Evolutionary conservation across 1,284 basidiomycete species (phyloP).

Genomic region (Mycosarcoma mackinlayi): DNA sequence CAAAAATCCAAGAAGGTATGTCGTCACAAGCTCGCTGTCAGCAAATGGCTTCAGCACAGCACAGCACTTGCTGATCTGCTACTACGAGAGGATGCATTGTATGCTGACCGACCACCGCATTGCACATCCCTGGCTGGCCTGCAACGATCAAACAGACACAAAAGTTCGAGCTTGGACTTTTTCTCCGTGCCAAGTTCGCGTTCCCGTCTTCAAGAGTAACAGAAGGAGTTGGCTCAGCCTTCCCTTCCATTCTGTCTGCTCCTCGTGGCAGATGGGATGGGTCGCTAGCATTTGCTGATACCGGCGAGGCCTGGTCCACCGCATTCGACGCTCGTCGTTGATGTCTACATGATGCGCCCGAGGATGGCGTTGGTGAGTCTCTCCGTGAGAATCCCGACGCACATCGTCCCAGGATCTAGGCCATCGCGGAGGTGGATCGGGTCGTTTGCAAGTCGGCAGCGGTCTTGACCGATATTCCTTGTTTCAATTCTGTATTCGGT

Average conservation of each 20-base stretch:
- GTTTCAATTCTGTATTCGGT: neutral
- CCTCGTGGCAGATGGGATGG: conserved; percentile 38
- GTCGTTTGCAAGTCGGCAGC: conserved; percentile 55
- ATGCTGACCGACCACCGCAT: conserved; percentile 11
- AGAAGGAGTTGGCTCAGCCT: conserved; percentile 34
- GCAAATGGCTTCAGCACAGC: neutral
- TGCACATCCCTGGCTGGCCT: neutral
- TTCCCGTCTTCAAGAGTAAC: conserved; percentile 59
- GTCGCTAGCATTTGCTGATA: conserved; percentile 43
- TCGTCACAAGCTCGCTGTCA: conserved; percentile 7
- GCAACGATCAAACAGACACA: conserved; percentile 37
- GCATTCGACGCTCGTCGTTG: conserved; percentile 20
- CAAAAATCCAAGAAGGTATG: conserved; percentile 58
- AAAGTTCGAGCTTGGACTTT: conserved; percentile 58
- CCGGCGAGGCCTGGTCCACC: conserved; percentile 45
- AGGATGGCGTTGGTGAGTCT: conserved; percentile 52
- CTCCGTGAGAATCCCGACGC: conserved; percentile 52
- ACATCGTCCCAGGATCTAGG: conserved; percentile 50
- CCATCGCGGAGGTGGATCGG: conserved; percentile 41
- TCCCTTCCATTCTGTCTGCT: conserved; percentile 34
- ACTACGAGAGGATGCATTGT: neutral
- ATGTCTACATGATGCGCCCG: conserved; percentile 30
- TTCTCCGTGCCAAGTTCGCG: conserved; percentile 58
- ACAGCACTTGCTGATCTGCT: too few species aligned
- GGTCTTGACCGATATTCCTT: conserved; percentile 47